Conservation (phyloP, 2,329 filamentous ascomycete species). For the Fusarium chlamydosporum region DNA sequence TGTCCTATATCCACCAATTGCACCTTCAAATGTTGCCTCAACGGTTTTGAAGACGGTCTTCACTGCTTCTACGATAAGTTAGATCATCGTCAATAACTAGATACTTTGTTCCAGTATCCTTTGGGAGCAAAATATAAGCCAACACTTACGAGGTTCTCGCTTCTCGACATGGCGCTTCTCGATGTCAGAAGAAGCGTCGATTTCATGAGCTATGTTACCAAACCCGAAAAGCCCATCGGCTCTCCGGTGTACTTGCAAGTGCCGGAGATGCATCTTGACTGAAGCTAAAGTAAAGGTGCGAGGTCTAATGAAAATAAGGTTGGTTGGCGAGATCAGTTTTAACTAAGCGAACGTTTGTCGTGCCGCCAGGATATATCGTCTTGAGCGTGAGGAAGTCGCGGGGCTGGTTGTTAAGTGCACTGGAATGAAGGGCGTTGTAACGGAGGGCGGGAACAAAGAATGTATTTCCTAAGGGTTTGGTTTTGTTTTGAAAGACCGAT, state of each 20-base stretch:
- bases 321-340: background rate
- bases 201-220: slow-evolving; percentile 47
- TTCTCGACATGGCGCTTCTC: slow-evolving; percentile 31
- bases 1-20: slow-evolving; percentile 61
- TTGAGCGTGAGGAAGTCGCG: slow-evolving; percentile 28
- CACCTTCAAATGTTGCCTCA: slow-evolving; percentile 59
- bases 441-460: slow-evolving; percentile 49
- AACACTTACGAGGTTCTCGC: slow-evolving; percentile 37
- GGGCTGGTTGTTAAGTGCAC: slow-evolving; percentile 37
- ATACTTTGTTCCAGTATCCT: background rate
- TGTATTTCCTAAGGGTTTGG: slow-evolving; percentile 44
- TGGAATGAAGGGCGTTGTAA: slow-evolving; percentile 52
- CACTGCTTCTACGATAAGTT: slow-evolving; percentile 50
- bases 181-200: slow-evolving; percentile 29
- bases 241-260: slow-evolving; percentile 51
- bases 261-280: slow-evolving; percentile 52
- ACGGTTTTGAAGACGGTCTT: slow-evolving; percentile 61
- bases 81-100: slow-evolving; percentile 5
- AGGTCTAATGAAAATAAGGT: background rate
- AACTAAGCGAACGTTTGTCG: slow-evolving; percentile 2
- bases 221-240: slow-evolving; percentile 50
- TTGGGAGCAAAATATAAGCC: background rate
- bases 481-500: slow-evolving; percentile 38
- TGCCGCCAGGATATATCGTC: slow-evolving; percentile 36
- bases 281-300: background rate